Evolutionary conservation across 1,284 basidiomycete genomes (phyloP), one percentile per base, ranked within the genome.

Genomic region (Crepidotus sp.): DNA sequence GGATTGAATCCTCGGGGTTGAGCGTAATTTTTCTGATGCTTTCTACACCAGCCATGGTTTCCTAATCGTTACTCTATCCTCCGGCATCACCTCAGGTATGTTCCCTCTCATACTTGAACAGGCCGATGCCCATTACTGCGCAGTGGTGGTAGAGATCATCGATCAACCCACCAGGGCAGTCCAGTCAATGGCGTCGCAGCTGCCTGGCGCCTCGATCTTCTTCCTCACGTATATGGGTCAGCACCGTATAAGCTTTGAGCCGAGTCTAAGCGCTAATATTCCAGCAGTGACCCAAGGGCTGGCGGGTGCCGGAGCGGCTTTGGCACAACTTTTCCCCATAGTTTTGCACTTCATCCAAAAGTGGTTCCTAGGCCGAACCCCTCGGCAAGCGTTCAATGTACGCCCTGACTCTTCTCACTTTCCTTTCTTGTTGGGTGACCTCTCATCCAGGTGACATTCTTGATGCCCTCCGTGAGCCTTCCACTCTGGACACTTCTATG

Each of bases 181-280:
- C 55, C 56, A 74, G 64, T 25, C 74, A 53, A 66, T 86, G 17
- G 78, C 80, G 0, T 59, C 61, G 10, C 70, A 81, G 46, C 71
- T 90, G 30, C 84, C 86, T 3, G 68, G 69, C 11, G 83, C 83
- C 0, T 83, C 82, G 10, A 79, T 78, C 11, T 90, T 89, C 71
- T 90, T 89, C 71, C 67, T 90, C 49, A 85, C 83, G 8, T 83
- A 81, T 59, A 75, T 81, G 57, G 62, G 80, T 69, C 58, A 50
- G 62, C 50, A 3, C 17, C 34, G 25, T 15, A 1, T 19, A 3
- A 18, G 19, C 24, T 21, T 10, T 29, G n/a, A 24, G 26, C 11
- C 42, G 25, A 29, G 25, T 17, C 13, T 3, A 18, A 5, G 21
- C 18, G 21, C 29, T 43, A 22, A 40, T 17, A 22, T 37, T 5